phyloP scores from a whole-genome alignment of 1,284 basidiomycete genomes.

The Cutaneotrichosporon dermatis region DNA sequence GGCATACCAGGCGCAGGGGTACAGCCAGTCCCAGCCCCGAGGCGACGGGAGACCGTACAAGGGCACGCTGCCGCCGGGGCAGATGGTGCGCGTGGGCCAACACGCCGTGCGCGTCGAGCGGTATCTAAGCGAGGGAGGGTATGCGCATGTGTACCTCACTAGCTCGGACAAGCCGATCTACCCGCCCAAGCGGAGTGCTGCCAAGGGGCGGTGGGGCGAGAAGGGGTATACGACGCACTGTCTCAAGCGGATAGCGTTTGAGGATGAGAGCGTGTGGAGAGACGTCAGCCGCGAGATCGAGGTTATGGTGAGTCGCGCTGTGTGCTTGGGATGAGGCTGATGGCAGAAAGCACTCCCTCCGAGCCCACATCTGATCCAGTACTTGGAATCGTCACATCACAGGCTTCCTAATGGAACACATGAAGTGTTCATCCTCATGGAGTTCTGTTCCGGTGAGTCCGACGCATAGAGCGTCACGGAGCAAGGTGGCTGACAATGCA shows the following conservation, averaged over 20 bases:
- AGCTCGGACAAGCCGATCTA: conserved; percentile 78
- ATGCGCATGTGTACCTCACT: conserved; percentile 97
- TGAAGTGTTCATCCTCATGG: conserved; percentile 99
- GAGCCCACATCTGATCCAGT: conserved; percentile 41
- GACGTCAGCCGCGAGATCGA: conserved; percentile 98
- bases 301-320: conserved; percentile 72
- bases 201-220: conserved; percentile 55
- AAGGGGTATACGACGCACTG: conserved; percentile 74
- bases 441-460: conserved; percentile 69
- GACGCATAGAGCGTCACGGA: background rate
- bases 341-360: conserved; percentile 37
- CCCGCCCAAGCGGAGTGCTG: conserved; percentile 30
- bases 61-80: conserved; percentile 60
- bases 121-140: conserved; percentile 96
- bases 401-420: conserved; percentile 73
- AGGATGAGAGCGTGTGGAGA: conserved; percentile 81
- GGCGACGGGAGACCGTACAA: conserved; percentile 30
- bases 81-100: conserved; percentile 84
- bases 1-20: background rate
- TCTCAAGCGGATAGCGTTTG: conserved; percentile 91
- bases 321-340: conserved; percentile 1
- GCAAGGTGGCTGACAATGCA: conserved; percentile 34
- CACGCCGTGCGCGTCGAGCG: conserved; percentile 78
- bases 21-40: background rate
- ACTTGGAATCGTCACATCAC: conserved; percentile 66